Conservation (phyloP, 225 moss, liverwort and hornwort genomes). For the Pseudoscleropodium purum region DNA sequence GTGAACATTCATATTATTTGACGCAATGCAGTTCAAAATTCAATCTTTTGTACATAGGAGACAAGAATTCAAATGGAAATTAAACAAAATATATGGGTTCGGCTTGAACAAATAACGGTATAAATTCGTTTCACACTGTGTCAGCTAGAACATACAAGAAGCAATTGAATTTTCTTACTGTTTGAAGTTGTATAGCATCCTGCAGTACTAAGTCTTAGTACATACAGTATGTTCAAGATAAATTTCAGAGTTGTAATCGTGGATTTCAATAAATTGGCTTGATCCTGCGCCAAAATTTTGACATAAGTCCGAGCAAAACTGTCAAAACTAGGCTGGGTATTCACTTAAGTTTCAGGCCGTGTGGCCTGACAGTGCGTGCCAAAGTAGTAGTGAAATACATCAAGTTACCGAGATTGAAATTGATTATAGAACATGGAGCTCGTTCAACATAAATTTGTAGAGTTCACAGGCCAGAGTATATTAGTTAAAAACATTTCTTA, state of each 20-base stretch:
- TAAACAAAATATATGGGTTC: neutral
- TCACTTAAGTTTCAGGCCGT: neutral
- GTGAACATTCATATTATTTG: neutral
- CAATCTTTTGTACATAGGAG: neutral
- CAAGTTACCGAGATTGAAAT: neutral
- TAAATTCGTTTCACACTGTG: neutral
- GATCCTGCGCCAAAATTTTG: neutral
- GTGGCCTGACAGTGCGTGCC: too few relatives aligned
- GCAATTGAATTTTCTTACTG: neutral
- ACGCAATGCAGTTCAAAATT: neutral
- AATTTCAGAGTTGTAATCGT: neutral
- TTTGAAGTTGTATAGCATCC: neutral
- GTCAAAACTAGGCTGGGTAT: neutral
- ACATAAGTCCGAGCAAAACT: neutral
- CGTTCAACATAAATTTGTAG: neutral
- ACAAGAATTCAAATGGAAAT: neutral
- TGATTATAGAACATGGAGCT: neutral
- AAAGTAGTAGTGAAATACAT: neutral
- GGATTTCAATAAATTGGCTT: neutral
- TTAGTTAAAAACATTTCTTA: neutral
- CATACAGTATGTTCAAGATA: neutral
- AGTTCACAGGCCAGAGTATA: neutral
- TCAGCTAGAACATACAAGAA: neutral
- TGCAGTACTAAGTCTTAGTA: neutral
- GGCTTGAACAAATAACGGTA: neutral